A percentile compares a stretch with the other conserved stretches of the same genome.
Conservation (phyloP, 2,329 filamentous ascomycete genomes). For the Cladosporium sp. region DNA sequence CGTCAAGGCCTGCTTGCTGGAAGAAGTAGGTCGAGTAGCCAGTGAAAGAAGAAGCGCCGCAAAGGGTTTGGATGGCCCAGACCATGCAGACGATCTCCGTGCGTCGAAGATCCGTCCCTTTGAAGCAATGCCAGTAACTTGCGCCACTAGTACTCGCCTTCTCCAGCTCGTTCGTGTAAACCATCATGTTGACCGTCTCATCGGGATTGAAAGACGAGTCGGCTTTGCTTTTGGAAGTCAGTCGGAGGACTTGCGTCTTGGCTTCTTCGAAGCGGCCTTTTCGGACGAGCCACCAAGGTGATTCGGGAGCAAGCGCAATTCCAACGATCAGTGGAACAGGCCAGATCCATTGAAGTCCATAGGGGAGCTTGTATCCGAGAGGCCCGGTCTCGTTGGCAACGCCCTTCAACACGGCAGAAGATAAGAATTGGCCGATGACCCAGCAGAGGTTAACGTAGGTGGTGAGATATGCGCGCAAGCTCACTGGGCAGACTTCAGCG, state of each 20-base stretch:
- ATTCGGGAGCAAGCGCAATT: constrained; percentile 26
- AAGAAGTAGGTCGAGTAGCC: constrained; percentile 35
- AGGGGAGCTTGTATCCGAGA: constrained; percentile 37
- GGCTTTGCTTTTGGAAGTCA: constrained; percentile 16
- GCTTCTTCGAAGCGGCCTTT: constrained; percentile 22
- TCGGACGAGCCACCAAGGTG: constrained; percentile 27
- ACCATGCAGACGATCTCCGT: constrained; percentile 36
- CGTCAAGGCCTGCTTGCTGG: constrained; percentile 34
- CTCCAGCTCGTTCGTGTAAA: constrained; percentile 46
- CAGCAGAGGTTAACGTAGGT: constrained; percentile 58
- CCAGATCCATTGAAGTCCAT: constrained; percentile 39
- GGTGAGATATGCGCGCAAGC: constrained; percentile 52
- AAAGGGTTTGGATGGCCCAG: constrained; percentile 32
- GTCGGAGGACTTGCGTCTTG: constrained; percentile 17
- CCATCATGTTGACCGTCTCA: constrained; percentile 33
- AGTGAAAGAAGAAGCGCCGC: constrained; percentile 27
- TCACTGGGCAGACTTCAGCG: constrained; percentile 56
- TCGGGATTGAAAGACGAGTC: constrained; percentile 19
- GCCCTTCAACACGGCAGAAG: constrained; percentile 30
- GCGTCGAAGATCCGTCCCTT: constrained; percentile 42
- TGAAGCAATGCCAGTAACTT: constrained; percentile 48
- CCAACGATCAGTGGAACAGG: constrained; percentile 27
- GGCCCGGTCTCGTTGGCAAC: constrained; percentile 18
- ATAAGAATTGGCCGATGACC: constrained; percentile 55
- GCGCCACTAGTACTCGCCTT: constrained; percentile 43